Evolutionary conservation across 441 rosid species (phyloP).

Genomic region (Croton laevigatus): DNA sequence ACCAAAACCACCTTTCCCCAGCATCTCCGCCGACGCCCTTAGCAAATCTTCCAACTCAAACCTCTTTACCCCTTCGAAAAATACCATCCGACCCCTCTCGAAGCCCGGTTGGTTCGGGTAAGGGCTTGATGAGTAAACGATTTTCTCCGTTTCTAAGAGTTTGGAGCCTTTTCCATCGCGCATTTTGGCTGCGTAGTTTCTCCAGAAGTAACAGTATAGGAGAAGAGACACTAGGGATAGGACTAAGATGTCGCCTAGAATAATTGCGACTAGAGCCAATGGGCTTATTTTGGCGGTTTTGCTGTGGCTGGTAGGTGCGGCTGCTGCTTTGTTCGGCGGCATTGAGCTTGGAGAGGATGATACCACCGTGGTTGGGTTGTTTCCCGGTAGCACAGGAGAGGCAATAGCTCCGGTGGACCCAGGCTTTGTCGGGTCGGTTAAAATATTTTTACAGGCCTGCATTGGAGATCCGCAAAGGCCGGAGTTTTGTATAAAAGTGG

Average conservation of each 20-base stretch:
- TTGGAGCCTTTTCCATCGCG: constrained; percentile 55
- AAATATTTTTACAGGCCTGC: constrained; percentile 45
- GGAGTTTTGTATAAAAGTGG: constrained; percentile 53
- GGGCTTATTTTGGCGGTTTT: constrained; percentile 47
- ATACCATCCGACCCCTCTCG: constrained; percentile 60
- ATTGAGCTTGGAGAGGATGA: constrained; percentile 39
- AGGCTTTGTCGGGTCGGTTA: constrained; percentile 47
- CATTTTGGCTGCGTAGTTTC: constrained; percentile 30
- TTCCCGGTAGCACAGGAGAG: constrained; percentile 38
- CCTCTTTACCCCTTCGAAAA: constrained; percentile 57
- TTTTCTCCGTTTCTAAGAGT: constrained; percentile 41
- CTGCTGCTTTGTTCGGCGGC: constrained; percentile 29
- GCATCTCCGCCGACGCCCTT: constrained; percentile 95
- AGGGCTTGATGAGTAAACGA: constrained; percentile 40
- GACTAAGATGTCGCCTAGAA: constrained; percentile 60
- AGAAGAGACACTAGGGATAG: constrained; percentile 40
- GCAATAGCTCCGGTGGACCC: constrained; percentile 36
- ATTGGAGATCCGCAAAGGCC: constrained; percentile 80
- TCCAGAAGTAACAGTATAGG: constrained; percentile 51
- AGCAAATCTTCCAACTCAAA: constrained; percentile 91
- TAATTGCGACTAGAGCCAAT: constrained; percentile 54
- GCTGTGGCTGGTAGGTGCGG: constrained; percentile 13
- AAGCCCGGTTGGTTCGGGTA: constrained; percentile 38
- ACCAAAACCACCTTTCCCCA: constrained; percentile 95
- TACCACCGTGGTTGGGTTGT: constrained; percentile 49